A percentile compares a stretch with the other conserved stretches of the same genome.
Conservation (phyloP, 2,329 filamentous ascomycete species). For the Leptographium flavum region DNA sequence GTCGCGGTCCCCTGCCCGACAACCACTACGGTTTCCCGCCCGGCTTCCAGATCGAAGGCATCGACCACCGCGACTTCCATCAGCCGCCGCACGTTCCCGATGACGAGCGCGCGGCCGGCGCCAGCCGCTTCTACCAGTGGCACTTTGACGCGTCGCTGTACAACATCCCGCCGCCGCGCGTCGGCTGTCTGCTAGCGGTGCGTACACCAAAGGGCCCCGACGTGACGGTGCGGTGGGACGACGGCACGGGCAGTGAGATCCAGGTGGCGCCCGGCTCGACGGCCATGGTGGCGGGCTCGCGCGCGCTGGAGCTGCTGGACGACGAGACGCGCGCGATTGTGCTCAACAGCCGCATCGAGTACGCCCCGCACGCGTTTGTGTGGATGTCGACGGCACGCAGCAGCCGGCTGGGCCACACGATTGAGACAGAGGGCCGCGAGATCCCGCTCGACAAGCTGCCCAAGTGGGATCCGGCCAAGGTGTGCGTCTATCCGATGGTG, state of each 20-base stretch:
- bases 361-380: slow-evolving; percentile 21
- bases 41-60: slow-evolving; percentile 13
- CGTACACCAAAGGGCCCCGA: slow-evolving; percentile 15
- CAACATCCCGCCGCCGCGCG: slow-evolving; percentile 20
- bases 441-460: slow-evolving; percentile 18
- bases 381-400: slow-evolving; percentile 22
- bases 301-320: slow-evolving; percentile 15
- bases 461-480: slow-evolving; percentile 16
- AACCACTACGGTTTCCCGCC: slow-evolving; percentile 19
- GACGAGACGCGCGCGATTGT: slow-evolving; percentile 15
- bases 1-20: slow-evolving; percentile 19
- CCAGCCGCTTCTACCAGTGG: slow-evolving; percentile 22
- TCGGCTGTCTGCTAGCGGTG: slow-evolving; percentile 22
- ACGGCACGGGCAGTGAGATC: slow-evolving; percentile 20
- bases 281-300: slow-evolving; percentile 17
- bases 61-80: slow-evolving; percentile 22
- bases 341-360: slow-evolving; percentile 19
- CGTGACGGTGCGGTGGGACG: slow-evolving; percentile 18
- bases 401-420: slow-evolving; percentile 17
- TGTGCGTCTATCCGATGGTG: slow-evolving; percentile 22
- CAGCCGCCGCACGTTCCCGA: slow-evolving; percentile 19
- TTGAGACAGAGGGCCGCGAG: slow-evolving; percentile 15
- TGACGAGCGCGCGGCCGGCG: slow-evolving; percentile 19
- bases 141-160: slow-evolving; percentile 22
- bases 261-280: slow-evolving; percentile 19